Conservation (phyloP, 108 stramenopile genomes). For the Conticribra guillardii region DNA sequence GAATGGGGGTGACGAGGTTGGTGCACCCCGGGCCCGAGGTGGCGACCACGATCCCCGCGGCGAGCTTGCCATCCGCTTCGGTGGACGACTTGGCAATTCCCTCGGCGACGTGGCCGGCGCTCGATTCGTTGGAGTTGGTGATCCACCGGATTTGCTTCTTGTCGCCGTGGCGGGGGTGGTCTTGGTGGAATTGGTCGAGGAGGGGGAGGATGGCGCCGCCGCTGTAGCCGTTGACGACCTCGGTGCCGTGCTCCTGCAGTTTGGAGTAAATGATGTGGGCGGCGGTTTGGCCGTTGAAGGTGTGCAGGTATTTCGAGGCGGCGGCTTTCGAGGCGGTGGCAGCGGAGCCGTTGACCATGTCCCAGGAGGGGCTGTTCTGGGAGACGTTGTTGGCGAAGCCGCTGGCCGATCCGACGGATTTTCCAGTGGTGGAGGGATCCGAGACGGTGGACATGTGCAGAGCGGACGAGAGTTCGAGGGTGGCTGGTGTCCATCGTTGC, state of each 20-base stretch:
- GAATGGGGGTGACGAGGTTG: constrained; percentile 88
- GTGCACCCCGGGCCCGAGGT: constrained; percentile 95
- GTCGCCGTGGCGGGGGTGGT: constrained; percentile 77
- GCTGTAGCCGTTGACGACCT: constrained; percentile 91
- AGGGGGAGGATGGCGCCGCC: constrained; percentile 92
- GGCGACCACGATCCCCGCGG: constrained; percentile 88
- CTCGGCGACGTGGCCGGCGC: constrained; percentile 89
- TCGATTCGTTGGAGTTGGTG: constrained; percentile 88
- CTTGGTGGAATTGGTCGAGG: constrained; percentile 85
- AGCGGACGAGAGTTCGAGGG: too few species aligned
- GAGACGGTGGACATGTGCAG: constrained; percentile 37
- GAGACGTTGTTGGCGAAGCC: constrained; percentile 40
- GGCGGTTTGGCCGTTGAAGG: constrained; percentile 72
- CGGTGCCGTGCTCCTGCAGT: constrained; percentile 78
- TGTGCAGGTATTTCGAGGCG: constrained; percentile 45
- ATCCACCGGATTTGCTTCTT: constrained; percentile 82
- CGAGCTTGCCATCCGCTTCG: constrained; percentile 61
- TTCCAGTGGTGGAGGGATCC: constrained; percentile 43
- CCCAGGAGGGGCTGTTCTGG: constrained; percentile 14
- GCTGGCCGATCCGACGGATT: constrained; percentile 42
- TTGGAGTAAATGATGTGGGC: constrained; percentile 86
- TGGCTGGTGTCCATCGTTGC: background rate
- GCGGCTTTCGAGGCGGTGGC: constrained; percentile 32
- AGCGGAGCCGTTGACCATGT: constrained; percentile 40
- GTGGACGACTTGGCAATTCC: constrained; percentile 87